A percentile compares a stretch with the other conserved stretches of the same genome.
phyloP scores from a whole-genome alignment of 2,329 filamentous ascomycete species.

The Ophiocordyceps polyrhachis-furcata region DNA sequence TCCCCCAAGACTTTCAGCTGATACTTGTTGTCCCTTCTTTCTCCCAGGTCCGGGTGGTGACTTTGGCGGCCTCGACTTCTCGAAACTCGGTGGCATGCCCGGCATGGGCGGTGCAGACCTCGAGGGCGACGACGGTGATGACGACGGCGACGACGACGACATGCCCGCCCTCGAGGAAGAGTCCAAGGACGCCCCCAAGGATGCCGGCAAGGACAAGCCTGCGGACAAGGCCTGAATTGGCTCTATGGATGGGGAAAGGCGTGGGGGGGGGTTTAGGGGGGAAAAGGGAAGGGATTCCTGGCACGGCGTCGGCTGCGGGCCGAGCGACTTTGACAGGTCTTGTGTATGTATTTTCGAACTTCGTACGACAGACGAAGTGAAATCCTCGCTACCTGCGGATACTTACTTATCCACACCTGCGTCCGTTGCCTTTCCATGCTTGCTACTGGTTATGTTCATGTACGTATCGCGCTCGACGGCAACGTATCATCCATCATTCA shows the following conservation, averaged over 20 bases:
- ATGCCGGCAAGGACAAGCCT: slow-evolving; percentile 11
- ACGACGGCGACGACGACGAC: slow-evolving; percentile 55
- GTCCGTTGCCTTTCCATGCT: not conserved
- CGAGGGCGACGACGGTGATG: slow-evolving; percentile 28
- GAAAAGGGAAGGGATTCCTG: no score
- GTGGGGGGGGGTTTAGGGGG: not conserved
- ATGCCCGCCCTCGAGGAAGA: slow-evolving; percentile 66
- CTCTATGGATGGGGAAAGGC: not conserved
- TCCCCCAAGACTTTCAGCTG: not conserved
- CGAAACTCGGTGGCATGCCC: slow-evolving; percentile 51
- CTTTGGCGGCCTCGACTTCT: slow-evolving; percentile 84
- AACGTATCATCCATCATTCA: no score
- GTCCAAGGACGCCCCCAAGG: slow-evolving; percentile 18
- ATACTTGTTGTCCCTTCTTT: not conserved
- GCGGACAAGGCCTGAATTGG: slow-evolving; percentile 19
- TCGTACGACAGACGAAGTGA: not conserved
- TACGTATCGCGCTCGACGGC: no score
- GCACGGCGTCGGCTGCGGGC: no score
- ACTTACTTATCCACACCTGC: not conserved
- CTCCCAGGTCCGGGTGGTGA: slow-evolving; percentile 37
- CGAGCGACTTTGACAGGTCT: no score
- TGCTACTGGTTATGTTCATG: no score
- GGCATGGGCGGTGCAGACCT: slow-evolving; percentile 20
- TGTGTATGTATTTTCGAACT: not conserved
- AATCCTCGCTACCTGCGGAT: not conserved